Evolutionary conservation across 768 basidiomycete genomes (phyloP).

Genomic region (Lentinula lateritia): DNA sequence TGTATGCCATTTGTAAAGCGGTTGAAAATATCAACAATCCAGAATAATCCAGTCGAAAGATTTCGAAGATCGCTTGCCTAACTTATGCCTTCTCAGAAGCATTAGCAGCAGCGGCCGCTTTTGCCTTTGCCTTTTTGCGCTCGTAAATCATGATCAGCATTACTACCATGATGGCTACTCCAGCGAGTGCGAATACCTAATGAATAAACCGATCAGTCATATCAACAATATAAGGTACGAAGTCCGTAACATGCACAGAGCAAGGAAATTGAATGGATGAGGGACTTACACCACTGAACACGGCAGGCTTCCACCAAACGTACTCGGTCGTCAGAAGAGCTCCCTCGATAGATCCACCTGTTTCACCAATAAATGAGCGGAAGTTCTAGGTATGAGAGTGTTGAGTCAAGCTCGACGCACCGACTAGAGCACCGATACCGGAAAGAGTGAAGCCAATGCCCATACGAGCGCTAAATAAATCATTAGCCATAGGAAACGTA

Average conservation of each 20-base stretch:
- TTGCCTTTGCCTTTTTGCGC: not conserved
- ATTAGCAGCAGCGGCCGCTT: not conserved
- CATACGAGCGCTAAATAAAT: slow-evolving; percentile 19
- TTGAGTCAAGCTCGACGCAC: slow-evolving; percentile 8
- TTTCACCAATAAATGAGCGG: not conserved
- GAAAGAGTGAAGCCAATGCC: slow-evolving; percentile 24
- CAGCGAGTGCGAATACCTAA: not conserved
- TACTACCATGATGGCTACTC: not conserved
- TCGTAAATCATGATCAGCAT: not conserved
- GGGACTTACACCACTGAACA: slow-evolving; percentile 26
- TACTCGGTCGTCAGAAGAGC: slow-evolving; percentile 26
- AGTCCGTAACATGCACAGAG: too few relatives aligned
- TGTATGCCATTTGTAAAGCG: too few relatives aligned
- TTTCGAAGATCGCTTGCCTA: too few relatives aligned
- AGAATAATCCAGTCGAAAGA: too few relatives aligned
- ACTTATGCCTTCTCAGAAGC: not conserved
- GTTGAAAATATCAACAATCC: too few relatives aligned
- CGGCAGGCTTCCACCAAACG: slow-evolving; percentile 33
- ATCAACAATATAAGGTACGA: too few relatives aligned
- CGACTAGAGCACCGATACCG: slow-evolving; percentile 20
- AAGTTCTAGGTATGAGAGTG: not conserved
- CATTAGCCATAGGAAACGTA: not conserved
- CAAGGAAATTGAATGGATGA: not conserved
- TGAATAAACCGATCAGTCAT: not conserved
- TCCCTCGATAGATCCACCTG: slow-evolving; percentile 33